Percentiles rank a stretch among this genome's conserved stretches.
These are phyloP conservation scores for Spathaspora passalidarum DNA, from an alignment of 805 yeast species.

Conservation along the genomic window DNA sequence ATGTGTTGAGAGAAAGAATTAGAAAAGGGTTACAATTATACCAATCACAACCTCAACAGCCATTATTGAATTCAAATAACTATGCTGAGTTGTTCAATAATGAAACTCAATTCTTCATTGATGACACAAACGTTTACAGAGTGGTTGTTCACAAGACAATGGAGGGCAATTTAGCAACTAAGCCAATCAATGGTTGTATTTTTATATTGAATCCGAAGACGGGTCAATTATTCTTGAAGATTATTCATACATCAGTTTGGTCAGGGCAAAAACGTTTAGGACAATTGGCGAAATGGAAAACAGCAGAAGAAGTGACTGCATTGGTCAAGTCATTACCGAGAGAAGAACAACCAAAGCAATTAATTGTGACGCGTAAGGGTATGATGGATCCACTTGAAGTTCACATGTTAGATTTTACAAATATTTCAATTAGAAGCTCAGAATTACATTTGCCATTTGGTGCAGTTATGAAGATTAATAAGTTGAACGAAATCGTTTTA, in stretches of 20 bases:
- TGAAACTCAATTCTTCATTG: conserved; percentile 82
- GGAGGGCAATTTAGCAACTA: conserved; percentile 90
- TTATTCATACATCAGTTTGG: conserved; percentile 94
- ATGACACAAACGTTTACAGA: conserved; percentile 91
- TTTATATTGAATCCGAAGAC: conserved; percentile 86
- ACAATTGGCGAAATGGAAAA: conserved; percentile 95
- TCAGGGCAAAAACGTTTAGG: conserved; percentile 93
- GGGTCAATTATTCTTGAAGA: conserved; percentile 85
- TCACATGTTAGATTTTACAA: conserved; percentile 95
- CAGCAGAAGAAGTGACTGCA: conserved; percentile 97
- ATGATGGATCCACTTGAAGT: conserved; percentile 93
- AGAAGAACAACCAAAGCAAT: conserved; percentile 92
- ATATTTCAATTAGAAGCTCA: conserved; percentile 82
- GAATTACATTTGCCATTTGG: conserved; percentile 89
- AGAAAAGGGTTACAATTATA: conserved; percentile 91
- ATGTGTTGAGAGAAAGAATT: conserved; percentile 87
- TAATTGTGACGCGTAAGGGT: conserved; percentile 86
- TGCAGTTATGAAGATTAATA: conserved; percentile 78
- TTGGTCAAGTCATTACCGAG: conserved; percentile 81
- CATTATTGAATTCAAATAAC: conserved; percentile 83
- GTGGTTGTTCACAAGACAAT: conserved; percentile 87
- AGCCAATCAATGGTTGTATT: conserved; percentile 90
- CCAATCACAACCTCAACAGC: conserved; percentile 91
- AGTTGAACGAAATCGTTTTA: conserved; percentile 71
- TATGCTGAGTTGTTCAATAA: conserved; percentile 86